Evolutionary conservation across 352 stramenopile species (phyloP).

Genomic region (Globisporangium okanoganense): DNA sequence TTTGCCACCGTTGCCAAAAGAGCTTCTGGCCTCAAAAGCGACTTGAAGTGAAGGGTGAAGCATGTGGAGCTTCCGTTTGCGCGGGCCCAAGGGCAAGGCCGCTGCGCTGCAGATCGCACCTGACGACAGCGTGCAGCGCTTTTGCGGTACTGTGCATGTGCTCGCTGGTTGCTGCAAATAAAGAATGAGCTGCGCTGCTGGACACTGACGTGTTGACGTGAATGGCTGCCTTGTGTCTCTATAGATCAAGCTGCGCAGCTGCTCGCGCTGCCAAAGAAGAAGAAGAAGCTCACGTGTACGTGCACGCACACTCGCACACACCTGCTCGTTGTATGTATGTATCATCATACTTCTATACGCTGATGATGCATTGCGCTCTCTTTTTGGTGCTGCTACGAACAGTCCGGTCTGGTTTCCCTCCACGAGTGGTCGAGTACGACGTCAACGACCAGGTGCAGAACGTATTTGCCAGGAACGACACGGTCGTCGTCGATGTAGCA

Average conservation of each 20-base stretch:
- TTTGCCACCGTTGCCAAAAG: neutral
- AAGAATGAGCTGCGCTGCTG: neutral
- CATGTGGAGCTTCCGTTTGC: constrained; percentile 69
- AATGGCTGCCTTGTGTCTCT: neutral
- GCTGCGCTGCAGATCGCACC: constrained; percentile 48
- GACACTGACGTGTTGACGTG: neutral
- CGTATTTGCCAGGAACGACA: constrained; percentile 64
- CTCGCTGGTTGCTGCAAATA: neutral
- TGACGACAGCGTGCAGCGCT: constrained; percentile 29
- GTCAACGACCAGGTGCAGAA: constrained; percentile 34
- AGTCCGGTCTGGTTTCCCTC: constrained; percentile 75
- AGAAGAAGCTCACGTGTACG: constrained; percentile 51
- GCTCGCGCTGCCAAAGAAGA: constrained; percentile 37
- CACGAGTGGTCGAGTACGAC: constrained; percentile 33
- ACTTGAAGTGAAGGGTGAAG: neutral
- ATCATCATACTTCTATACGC: neutral
- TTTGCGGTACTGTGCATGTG: constrained; percentile 40
- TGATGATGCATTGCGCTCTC: neutral
- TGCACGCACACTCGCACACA: constrained; percentile 9
- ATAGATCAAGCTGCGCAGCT: constrained; percentile 40
- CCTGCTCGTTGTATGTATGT: neutral
- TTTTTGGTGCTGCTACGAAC: neutral
- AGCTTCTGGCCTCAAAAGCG: neutral
- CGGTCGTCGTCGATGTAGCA: constrained; percentile 46
- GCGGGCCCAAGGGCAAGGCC: constrained; percentile 51